Base-by-base conservation (phyloP, 257 asterid species). In the Jacaranda mimosifolia region DNA sequence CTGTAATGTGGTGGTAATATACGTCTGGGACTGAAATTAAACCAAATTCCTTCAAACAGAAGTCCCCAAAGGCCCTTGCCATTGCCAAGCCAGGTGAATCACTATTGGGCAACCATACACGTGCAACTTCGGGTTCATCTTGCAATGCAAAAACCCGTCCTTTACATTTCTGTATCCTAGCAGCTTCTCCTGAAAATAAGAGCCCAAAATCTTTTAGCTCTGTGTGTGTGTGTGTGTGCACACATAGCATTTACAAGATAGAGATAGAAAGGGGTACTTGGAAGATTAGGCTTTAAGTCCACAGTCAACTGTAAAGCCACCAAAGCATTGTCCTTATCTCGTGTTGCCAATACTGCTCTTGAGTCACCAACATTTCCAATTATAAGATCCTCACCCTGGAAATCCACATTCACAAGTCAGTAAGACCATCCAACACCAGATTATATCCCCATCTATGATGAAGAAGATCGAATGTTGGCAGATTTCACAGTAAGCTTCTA, bases 61-160 rank as follows among this genome's bases (percentile, higher is more conserved):
- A 96, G 83, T 96, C 99, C 35, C 99, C 99, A 72, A 96, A 96
- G 19, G 99, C 99, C 83, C 99, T 82, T 39, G 99, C 99, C 99
- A 96, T 96, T 70, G 99, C 99, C 83, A 96, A 82, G 52, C 99
- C 99, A 3, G 99, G 99, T 0, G 99, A 90, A 77, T 96, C 97
- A 21, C 97, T 93, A 55, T 96, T 91, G 10, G 99, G 99, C 82
- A 96, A 86, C 99, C 99, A 96, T 49, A 96, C 98, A 69, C 99
- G 97, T 35, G 97, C 94, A 32, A 96, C 99, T 85, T 96, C 98
- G 49, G 99, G 99, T 77, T 96, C 99, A 80, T 96, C 99, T 92
- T 93, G 98, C 89, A 96, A 80, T 1, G 99, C 99, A 45, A 96
- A 96, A 67, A 96, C 98, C 82, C 99, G 82, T 7, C 99, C 99